Evolutionary conservation across 257 asterid genomes (phyloP).

Genomic region (Asclepias syriaca): DNA sequence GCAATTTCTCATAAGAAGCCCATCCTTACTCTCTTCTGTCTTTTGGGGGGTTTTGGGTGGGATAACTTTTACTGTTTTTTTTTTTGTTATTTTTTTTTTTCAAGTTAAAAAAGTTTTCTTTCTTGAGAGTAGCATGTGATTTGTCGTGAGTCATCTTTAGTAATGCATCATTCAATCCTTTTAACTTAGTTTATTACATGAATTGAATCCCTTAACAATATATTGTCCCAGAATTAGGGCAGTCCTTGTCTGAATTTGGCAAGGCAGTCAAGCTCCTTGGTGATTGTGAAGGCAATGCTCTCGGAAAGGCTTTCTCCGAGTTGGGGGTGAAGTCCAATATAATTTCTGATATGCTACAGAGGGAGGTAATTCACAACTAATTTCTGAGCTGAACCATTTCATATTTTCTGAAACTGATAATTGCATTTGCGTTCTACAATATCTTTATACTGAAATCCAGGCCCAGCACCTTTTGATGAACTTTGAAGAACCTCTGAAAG

Average conservation of each 20-base stretch:
- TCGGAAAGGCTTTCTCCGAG: conserved; percentile 91
- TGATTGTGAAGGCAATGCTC: conserved; percentile 65
- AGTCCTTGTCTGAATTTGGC: conserved; percentile 84
- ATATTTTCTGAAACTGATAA: not conserved
- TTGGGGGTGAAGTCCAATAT: conserved; percentile 81
- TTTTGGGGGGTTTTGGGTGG: not conserved
- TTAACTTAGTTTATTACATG: not conserved
- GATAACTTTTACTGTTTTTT: not conserved
- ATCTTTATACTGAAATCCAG: conserved; percentile 28
- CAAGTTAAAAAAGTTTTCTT: not conserved
- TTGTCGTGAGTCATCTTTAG: not conserved
- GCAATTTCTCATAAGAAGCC: not conserved
- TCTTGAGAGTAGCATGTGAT: not conserved
- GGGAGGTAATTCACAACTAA: conserved; percentile 48
- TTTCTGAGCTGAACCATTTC: not conserved
- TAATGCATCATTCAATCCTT: not conserved
- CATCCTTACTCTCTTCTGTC: not conserved
- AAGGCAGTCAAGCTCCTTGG: conserved; percentile 94
- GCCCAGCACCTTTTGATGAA: conserved; percentile 94
- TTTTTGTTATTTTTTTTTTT: not conserved
- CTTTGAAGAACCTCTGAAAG: conserved; percentile 95
- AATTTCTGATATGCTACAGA: conserved; percentile 68
- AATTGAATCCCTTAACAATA: conserved; percentile 3
- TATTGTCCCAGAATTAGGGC: conserved; percentile 73
- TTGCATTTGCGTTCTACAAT: not conserved